These are phyloP conservation scores for Syncephalastrum contaminatum DNA, from an alignment of 371 early-diverging fungal species.

Conservation along the genomic window DNA sequence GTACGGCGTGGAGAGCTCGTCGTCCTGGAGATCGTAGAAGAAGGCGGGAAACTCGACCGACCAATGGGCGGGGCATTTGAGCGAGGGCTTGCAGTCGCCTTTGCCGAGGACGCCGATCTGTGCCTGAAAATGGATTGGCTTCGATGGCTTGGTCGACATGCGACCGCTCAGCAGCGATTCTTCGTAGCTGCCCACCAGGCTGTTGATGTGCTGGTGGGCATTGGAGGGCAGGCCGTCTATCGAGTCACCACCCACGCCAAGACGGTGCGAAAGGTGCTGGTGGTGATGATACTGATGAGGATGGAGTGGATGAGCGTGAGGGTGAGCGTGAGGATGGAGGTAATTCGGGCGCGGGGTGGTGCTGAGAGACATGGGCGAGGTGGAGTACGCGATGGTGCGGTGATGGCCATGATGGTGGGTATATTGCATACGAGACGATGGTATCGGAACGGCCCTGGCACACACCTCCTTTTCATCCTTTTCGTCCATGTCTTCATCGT, in stretches of 20 bases:
- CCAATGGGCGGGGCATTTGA: conserved; percentile 73
- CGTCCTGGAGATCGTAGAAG: conserved; percentile 66
- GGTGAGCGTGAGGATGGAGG: neutral
- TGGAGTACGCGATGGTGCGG: conserved; percentile 31
- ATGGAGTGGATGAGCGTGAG: conserved; percentile 3
- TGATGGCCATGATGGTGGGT: conserved; percentile 31
- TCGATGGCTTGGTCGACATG: conserved; percentile 79
- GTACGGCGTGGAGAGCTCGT: conserved; percentile 54
- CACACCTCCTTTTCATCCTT: neutral
- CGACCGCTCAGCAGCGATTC: conserved; percentile 81
- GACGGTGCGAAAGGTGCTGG: too few species aligned
- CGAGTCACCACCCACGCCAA: neutral
- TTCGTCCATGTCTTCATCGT: conserved; percentile 12
- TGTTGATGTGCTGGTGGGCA: conserved; percentile 48
- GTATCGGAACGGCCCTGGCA: conserved; percentile 25
- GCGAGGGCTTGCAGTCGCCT: conserved; percentile 57
- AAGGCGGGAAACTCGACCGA: conserved; percentile 69
- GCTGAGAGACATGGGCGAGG: conserved; percentile 23
- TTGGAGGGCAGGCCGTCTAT: conserved; percentile 3
- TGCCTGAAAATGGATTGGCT: conserved; percentile 71
- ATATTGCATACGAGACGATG: conserved; percentile 41
- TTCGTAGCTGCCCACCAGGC: conserved; percentile 78
- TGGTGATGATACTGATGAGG: conserved; percentile 20
- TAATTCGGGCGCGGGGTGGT: conserved; percentile 9
- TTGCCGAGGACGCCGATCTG: conserved; percentile 74